Evolutionary conservation across 2,329 filamentous ascomycete species (phyloP).

Genomic region (Blastomyces silverae): DNA sequence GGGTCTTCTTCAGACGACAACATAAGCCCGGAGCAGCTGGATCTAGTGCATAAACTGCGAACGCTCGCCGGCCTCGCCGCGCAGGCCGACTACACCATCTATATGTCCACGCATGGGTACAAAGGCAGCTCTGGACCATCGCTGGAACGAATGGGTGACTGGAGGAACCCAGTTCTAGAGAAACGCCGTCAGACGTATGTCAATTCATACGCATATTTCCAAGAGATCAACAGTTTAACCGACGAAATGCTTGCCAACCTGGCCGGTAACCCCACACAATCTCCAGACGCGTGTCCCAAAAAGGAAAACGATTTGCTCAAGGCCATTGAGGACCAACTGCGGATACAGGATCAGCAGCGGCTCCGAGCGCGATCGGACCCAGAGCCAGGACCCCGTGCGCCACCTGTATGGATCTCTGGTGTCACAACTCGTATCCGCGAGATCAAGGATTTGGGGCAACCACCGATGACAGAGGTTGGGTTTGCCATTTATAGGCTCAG

Average conservation of each 20-base stretch:
- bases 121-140: slow-evolving; percentile 18
- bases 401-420: slow-evolving; percentile 8
- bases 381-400: slow-evolving; percentile 5
- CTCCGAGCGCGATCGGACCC: slow-evolving; percentile 3
- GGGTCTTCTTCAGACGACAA: background rate
- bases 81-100: slow-evolving; percentile 24
- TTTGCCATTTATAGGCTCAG: slow-evolving; percentile 26
- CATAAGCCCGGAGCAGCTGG: slow-evolving; percentile 20
- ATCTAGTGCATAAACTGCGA: slow-evolving; percentile 19
- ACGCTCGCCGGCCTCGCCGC: slow-evolving; percentile 18
- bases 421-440: background rate
- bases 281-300: background rate
- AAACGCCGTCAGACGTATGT: background rate
- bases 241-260: background rate
- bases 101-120: slow-evolving; percentile 27
- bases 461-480: slow-evolving; percentile 12
- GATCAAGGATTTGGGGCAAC: background rate
- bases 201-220: background rate
- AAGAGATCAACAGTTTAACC: background rate
- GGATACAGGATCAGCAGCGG: slow-evolving; percentile 11
- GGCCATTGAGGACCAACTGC: slow-evolving; percentile 10
- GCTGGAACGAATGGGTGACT: background rate
- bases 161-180: background rate
- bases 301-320: background rate
- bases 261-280: background rate